phyloP scores from a whole-genome alignment of 805 yeast genomes.

The Candida dendrica region DNA sequence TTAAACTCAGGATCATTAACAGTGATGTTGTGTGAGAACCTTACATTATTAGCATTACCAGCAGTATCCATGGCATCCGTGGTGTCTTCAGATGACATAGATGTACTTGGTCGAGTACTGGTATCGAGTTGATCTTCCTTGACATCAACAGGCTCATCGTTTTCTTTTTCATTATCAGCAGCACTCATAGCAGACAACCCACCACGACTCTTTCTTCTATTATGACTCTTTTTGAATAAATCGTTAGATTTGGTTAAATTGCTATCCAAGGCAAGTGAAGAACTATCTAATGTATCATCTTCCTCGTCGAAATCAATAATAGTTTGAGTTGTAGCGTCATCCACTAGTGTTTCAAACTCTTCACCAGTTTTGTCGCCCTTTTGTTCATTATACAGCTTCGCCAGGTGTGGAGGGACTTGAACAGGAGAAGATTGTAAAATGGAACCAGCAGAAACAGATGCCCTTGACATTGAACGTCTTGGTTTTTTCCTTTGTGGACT shows the following conservation, averaged over 20 bases:
- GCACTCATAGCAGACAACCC: conserved; percentile 17
- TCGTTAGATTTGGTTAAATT: neutral
- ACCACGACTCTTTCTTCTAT: conserved; percentile 20
- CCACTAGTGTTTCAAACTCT: conserved; percentile 13
- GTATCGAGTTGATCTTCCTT: neutral
- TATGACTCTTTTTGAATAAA: conserved; percentile 13
- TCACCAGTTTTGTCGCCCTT: conserved; percentile 2
- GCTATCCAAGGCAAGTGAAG: conserved; percentile 1
- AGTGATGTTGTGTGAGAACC: too few relatives aligned
- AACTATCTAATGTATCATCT: neutral
- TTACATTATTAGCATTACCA: neutral
- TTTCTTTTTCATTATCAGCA: neutral
- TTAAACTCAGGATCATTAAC: neutral
- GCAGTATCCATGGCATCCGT: neutral
- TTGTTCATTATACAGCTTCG: conserved; percentile 7
- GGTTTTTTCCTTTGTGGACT: conserved; percentile 10
- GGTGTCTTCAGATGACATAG: neutral
- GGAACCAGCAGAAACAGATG: neutral
- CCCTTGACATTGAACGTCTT: conserved; percentile 5
- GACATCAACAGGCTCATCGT: too few relatives aligned
- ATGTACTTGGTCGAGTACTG: neutral
- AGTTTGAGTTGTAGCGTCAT: conserved; percentile 16
- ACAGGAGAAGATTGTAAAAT: neutral
- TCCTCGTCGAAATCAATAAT: conserved; percentile 10
- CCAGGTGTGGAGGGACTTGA: conserved; percentile 6